Percentiles rank a stretch among this genome's conserved stretches.
phyloP scores from a whole-genome alignment of 2,329 filamentous ascomycete genomes.

The Diaporthe humulicola region DNA sequence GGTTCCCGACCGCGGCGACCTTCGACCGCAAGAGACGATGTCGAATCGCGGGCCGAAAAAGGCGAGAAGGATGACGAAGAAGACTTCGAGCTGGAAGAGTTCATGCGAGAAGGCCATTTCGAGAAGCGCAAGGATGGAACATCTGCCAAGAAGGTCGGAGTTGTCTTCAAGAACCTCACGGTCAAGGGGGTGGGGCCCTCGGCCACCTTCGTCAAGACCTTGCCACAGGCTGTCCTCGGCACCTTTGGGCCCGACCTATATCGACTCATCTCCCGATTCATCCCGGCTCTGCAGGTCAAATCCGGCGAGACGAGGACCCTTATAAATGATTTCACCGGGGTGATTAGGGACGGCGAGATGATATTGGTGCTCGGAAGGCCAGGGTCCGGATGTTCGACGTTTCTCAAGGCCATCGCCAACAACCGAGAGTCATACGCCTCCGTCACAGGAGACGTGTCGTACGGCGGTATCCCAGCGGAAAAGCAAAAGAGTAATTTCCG shows the following conservation, averaged over 20 bases:
- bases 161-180: constrained; percentile 81
- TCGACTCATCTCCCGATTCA: constrained; percentile 62
- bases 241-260: constrained; percentile 88
- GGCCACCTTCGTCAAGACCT: constrained; percentile 76
- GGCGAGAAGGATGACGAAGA: constrained; percentile 54
- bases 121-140: constrained; percentile 78
- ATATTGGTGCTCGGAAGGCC: constrained; percentile 70
- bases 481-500: constrained; percentile 67
- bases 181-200: constrained; percentile 79
- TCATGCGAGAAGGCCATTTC: constrained; percentile 81
- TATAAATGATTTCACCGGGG: constrained; percentile 67
- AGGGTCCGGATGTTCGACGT: constrained; percentile 68
- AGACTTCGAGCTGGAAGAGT: constrained; percentile 77
- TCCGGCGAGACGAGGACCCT: constrained; percentile 42
- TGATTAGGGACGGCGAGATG: constrained; percentile 69
- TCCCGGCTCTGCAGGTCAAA: constrained; percentile 48
- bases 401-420: constrained; percentile 76
- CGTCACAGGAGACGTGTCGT: constrained; percentile 75
- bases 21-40: background rate
- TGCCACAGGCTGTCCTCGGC: constrained; percentile 80
- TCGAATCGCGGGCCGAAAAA: constrained; percentile 29
- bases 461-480: constrained; percentile 63
- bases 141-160: constrained; percentile 82
- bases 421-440: constrained; percentile 73
- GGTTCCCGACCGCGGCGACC: constrained; percentile 14